A percentile compares a stretch with the other conserved stretches of the same genome.
Conservation (phyloP, 352 stramenopile species). For the Peronospora farinosa region DNA sequence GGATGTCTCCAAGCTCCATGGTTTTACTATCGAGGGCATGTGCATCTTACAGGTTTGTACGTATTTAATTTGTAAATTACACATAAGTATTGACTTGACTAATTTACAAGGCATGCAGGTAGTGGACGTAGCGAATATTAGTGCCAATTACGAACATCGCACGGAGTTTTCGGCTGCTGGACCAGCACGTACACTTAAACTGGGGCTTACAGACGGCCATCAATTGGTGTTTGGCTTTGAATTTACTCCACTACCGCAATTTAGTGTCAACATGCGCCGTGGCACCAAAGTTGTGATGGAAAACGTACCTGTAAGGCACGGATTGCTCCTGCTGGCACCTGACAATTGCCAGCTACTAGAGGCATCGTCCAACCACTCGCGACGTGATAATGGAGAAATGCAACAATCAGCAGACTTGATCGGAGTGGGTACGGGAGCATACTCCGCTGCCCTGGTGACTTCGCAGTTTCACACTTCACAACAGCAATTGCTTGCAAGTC, state of each 20-base stretch:
- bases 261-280: constrained; percentile 47
- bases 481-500: constrained; percentile 6
- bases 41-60: constrained; percentile 64
- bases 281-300: constrained; percentile 67
- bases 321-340: constrained; percentile 58
- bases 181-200: constrained; percentile 65
- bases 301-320: constrained; percentile 63
- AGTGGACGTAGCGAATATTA: constrained; percentile 76
- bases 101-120: constrained; percentile 29
- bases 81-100: not conserved
- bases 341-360: constrained; percentile 64
- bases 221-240: constrained; percentile 76
- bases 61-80: not conserved
- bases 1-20: constrained; percentile 42
- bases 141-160: constrained; percentile 62
- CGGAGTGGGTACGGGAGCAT: constrained; percentile 36
- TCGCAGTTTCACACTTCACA: constrained; percentile 31
- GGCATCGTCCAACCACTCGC: constrained; percentile 24
- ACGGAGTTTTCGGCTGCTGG: constrained; percentile 55
- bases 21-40: constrained; percentile 50
- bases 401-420: constrained; percentile 10
- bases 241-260: constrained; percentile 43
- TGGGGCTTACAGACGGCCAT: constrained; percentile 75
- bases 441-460: constrained; percentile 53
- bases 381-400: constrained; percentile 6